Conservation (phyloP, 2,329 filamentous ascomycete species). For the Amesomyces nigricolor region DNA sequence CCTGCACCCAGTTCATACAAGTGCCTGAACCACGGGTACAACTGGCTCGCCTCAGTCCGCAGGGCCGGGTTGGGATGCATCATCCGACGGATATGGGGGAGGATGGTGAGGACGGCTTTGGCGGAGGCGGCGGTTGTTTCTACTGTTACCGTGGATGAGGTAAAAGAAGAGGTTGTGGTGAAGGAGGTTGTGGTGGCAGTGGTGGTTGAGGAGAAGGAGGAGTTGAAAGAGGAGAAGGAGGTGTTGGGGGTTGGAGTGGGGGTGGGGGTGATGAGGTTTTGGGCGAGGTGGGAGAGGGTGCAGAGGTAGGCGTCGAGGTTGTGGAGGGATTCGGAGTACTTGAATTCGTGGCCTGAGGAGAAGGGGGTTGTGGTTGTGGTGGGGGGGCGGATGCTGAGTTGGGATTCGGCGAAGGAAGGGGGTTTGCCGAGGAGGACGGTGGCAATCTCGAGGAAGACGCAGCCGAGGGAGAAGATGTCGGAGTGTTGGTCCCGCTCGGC, state of each 20-base stretch:
- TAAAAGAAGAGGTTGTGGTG: no score
- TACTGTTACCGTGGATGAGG: no score
- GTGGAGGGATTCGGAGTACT: constrained; percentile 22
- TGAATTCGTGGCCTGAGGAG: constrained; percentile 17
- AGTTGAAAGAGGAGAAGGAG: no score
- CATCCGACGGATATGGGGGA: constrained; percentile 24
- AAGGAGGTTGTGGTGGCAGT: no score
- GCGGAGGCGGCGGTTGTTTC: constrained; percentile 3
- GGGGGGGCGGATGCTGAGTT: constrained; percentile 8
- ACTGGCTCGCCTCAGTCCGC: constrained; percentile 22
- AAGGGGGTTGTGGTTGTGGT: constrained; percentile 1
- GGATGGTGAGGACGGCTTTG: constrained; percentile 17
- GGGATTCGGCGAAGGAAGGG: constrained; percentile 22
- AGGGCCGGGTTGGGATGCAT: constrained; percentile 19
- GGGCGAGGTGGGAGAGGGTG: constrained; percentile 8
- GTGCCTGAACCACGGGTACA: constrained; percentile 25
- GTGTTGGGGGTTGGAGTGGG: background rate
- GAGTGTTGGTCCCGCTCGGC: constrained; percentile 23
- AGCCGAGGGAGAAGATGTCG: constrained; percentile 30
- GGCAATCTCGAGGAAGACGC: constrained; percentile 29
- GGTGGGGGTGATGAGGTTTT: background rate
- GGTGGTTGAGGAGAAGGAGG: no score
- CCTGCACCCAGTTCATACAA: constrained; percentile 21
- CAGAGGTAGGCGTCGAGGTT: constrained; percentile 20
- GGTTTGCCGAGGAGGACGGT: constrained; percentile 25